Base-by-base conservation (phyloP, 257 asterid genomes). In the Gentiana dahurica region DNA sequence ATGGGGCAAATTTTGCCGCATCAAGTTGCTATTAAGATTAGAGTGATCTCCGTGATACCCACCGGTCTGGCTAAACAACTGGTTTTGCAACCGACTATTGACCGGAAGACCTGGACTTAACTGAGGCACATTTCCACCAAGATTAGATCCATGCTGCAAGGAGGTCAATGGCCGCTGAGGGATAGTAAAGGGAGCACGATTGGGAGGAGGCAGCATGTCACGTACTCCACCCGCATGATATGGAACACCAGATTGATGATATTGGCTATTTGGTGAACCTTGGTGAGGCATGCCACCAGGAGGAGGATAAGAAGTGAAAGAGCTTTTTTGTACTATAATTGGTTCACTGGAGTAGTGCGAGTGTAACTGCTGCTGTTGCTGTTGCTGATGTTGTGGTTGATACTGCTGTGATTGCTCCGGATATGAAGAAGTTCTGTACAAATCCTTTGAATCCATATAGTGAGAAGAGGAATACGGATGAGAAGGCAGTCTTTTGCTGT, bases 371-470 rank as follows among this genome's bases (percentile, higher is more conserved):
- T 69, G 95, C 46, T 52, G 83, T n/a, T 67, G 87, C 37, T 68
- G 74, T 24, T 54, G 75, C 55, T 69, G 97, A 38, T 53, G 82
- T 12, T 67, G 88, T 35, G 67, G 74, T 49, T 75, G 80, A 63
- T 69, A 71, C 52, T 73, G 92, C 61, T 79, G 95, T 49, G 79
- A 86, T 49, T 73, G 95, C 59, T 83, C 88, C 34, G 98, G 98
- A 68, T 87, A 83, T 11, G 98, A 88, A 43, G 93, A 77, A 63
- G 97, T 80, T 69, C 98, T 79, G 69, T 78, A 79, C 80, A 92
- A 64, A 6, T 74, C 67, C 50, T 72, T 77, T 24, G 85, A 24
- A 52, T 81, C 94, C 68, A 71, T 57, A 50, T 64, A 48, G 61
- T 64, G 73, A 49, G 81, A 57, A n/a, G 93, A 61, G 6, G 65